Evolutionary conservation across 1,284 basidiomycete genomes (phyloP).

Genomic region (Leccinum colubrinum): DNA sequence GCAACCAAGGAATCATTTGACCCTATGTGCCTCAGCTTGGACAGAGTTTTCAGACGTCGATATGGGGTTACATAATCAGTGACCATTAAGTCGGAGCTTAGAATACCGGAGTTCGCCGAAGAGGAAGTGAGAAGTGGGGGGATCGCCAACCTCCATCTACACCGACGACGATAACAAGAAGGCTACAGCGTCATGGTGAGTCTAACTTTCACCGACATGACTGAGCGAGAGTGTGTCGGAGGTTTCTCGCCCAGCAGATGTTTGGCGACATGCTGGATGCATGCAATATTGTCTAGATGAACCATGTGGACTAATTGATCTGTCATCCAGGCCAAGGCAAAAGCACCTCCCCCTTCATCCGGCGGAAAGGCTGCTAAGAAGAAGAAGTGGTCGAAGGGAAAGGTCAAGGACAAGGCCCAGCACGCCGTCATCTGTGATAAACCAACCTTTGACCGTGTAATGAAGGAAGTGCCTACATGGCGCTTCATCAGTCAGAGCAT

Average conservation of each 20-base stretch:
- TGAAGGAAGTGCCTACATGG: constrained; percentile 99
- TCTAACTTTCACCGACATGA: constrained; percentile 1
- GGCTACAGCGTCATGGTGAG: constrained; percentile 34
- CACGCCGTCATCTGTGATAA: constrained; percentile 95
- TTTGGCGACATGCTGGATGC: constrained; percentile 21
- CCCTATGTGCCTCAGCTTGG: not conserved
- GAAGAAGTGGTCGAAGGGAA: constrained; percentile 99
- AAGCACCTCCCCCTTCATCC: constrained; percentile 59
- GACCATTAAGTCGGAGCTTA: constrained; percentile 21
- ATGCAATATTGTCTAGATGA: constrained; percentile 16
- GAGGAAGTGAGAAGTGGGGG: not conserved
- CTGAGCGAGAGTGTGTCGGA: not conserved
- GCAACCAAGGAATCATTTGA: constrained; percentile 46
- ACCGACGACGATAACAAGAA: constrained; percentile 25
- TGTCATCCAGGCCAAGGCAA: constrained; percentile 63
- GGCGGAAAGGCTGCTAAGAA: constrained; percentile 91
- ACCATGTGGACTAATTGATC: constrained; percentile 11
- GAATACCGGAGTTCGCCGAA: constrained; percentile 23
- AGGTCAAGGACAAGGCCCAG: constrained; percentile 98
- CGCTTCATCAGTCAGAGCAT: constrained; percentile 97
- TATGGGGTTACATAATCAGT: constrained; percentile 21
- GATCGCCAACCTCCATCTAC: constrained; percentile 10
- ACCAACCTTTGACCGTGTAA: constrained; percentile 88
- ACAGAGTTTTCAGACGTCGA: not conserved
- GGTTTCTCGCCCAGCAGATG: not conserved